Base-by-base conservation (phyloP, 2,329 filamentous ascomycete genomes). In the Clonostachys solani region DNA sequence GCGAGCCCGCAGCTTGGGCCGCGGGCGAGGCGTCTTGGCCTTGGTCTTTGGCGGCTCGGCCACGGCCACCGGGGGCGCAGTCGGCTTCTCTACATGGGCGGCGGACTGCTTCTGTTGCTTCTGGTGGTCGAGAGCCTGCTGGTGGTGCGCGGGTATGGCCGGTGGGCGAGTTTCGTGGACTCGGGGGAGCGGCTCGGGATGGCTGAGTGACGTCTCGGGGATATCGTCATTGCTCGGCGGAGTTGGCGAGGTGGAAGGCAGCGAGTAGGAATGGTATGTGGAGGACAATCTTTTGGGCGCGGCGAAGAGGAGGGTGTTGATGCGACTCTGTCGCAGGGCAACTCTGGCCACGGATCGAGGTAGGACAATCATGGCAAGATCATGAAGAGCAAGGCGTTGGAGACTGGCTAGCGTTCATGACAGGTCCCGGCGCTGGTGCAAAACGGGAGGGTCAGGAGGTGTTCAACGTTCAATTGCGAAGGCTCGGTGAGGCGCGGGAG, bases 11-110 rank as follows among this genome's bases (percentile, higher is more conserved):
- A 69, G 58, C 59, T 65, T 66, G 4, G 65, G 50, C 42, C 67
- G 60, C 18, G 61, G 64, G 5, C 66, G 56, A 5, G 56, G 62
- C 12, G 79, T 69, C 7, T 55, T 61, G 12, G 79, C 69, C 60
- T 82, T 85, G 34, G 81, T 70, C 60, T 82, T 85, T 61, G 91
- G 87, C 2, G 84, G 81, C 61, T 88, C 84, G 42, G 67, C 64
- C 62, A 91, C 86, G 23, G 74, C 68, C 18, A 84, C 55, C 45
- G 55, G 55, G 42, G 54, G 54, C 43, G 38, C 49, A 10, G 10
- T 9, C 7, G 23, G 23, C 23, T 29, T 29, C 23, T 29, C 23
- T 29, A 29, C 23, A 4, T 42, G 17, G 42, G 51, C 47, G 49
- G 74, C 74, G 29, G 74, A 58, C n/a, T 64, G 16, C 54, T 47